phyloP scores from a whole-genome alignment of 2,329 filamentous ascomycete species.

The Hypoxylon sp. region DNA sequence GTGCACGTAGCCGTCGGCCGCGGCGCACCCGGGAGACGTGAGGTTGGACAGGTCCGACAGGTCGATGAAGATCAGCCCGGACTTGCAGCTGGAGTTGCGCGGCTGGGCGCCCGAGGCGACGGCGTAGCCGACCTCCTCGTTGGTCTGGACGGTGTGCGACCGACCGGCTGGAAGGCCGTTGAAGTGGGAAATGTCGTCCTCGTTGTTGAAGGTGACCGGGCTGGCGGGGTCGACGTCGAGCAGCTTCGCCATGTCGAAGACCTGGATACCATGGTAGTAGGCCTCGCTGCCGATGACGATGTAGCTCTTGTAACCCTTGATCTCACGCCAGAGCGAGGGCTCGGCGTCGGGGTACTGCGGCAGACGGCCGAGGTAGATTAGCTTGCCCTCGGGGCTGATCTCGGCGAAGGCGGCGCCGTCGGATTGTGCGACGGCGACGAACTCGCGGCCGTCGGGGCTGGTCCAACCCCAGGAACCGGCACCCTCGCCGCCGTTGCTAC shows the following conservation, averaged over 20 bases:
- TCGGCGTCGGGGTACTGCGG: slow-evolving; percentile 62
- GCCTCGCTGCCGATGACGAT: slow-evolving; percentile 61
- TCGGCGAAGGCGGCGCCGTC: slow-evolving; percentile 70
- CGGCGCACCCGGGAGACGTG: slow-evolving; percentile 67
- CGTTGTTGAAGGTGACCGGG: slow-evolving; percentile 61
- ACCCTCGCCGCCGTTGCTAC: slow-evolving; percentile 54
- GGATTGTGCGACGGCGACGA: slow-evolving; percentile 67
- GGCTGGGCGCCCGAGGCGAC: slow-evolving; percentile 61
- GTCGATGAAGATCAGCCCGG: slow-evolving; percentile 72
- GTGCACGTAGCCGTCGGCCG: slow-evolving; percentile 71
- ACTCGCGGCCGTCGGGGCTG: slow-evolving; percentile 66
- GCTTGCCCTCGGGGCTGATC: slow-evolving; percentile 64
- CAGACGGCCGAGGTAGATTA: slow-evolving; percentile 68
- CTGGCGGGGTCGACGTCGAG: slow-evolving; percentile 61
- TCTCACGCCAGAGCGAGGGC: slow-evolving; percentile 67
- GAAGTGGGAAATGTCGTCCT: slow-evolving; percentile 60
- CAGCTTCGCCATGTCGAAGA: slow-evolving; percentile 75
- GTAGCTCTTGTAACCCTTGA: slow-evolving; percentile 59
- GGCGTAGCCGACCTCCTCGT: slow-evolving; percentile 63
- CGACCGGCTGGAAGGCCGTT: slow-evolving; percentile 60
- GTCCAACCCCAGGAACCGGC: slow-evolving; percentile 69
- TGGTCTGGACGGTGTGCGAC: slow-evolving; percentile 63
- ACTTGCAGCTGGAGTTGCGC: slow-evolving; percentile 61
- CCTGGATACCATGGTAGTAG: slow-evolving; percentile 69
- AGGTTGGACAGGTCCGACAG: slow-evolving; percentile 68